These are phyloP conservation scores for Boletus holoroseus DNA, from an alignment of 1,284 basidiomycete species.

Conservation along the genomic window DNA sequence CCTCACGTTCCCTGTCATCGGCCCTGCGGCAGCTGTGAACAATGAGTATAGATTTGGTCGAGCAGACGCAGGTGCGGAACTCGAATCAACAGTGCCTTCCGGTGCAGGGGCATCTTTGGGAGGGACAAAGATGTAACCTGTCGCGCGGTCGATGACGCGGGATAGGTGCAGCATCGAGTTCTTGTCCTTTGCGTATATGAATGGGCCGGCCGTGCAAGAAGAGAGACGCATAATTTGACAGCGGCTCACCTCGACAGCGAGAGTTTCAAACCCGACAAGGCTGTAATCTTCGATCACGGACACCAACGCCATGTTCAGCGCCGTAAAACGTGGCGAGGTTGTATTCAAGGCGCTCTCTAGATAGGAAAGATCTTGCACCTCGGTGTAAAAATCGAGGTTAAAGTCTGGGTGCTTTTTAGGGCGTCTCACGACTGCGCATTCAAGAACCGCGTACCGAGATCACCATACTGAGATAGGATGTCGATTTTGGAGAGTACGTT, in stretches of 20 bases:
- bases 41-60: conserved; percentile 63
- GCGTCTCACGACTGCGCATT: not conserved
- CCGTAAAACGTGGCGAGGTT: conserved; percentile 60
- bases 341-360: conserved; percentile 73
- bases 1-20: conserved; percentile 52
- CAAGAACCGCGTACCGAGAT: conserved; percentile 56
- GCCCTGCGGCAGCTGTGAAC: conserved; percentile 61
- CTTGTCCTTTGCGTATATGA: conserved; percentile 63
- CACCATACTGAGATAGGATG: conserved; percentile 79
- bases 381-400: conserved; percentile 96
- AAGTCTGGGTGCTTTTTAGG: conserved; percentile 58
- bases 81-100: conserved; percentile 46
- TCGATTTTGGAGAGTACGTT: conserved; percentile 98
- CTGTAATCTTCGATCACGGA: conserved; percentile 91
- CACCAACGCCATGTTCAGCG: conserved; percentile 85
- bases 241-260: conserved; percentile 80
- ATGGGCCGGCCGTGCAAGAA: not conserved
- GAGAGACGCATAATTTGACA: not conserved
- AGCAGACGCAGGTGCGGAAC: conserved; percentile 36
- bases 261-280: conserved; percentile 95
- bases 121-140: conserved; percentile 83
- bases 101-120: conserved; percentile 46
- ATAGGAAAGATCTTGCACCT: conserved; percentile 93
- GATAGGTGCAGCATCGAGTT: conserved; percentile 86
- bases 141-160: conserved; percentile 78